These are phyloP conservation scores for Arctium minus DNA, from an alignment of 129 eudicot species.

Conservation along the genomic window DNA sequence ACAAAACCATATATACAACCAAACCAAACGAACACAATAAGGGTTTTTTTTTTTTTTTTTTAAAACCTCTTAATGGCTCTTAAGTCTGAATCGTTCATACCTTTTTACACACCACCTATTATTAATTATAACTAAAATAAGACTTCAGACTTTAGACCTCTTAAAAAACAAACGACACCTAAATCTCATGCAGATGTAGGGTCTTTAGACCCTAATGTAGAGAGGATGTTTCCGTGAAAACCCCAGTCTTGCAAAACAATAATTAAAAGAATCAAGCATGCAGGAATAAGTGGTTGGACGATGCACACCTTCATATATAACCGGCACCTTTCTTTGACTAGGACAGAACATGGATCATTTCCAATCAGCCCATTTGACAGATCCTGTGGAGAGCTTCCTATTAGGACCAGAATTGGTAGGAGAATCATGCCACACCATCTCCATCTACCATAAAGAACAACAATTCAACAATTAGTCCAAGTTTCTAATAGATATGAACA, in stretches of 20 bases:
- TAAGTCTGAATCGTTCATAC: too few species aligned
- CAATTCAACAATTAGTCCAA: slow-evolving; percentile 7
- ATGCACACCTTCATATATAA: slow-evolving; percentile 22
- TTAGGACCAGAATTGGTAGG: slow-evolving; percentile 48
- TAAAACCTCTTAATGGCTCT: too few species aligned
- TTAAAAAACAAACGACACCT: too few species aligned
- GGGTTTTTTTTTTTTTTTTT: too few species aligned
- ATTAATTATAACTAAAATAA: too few species aligned
- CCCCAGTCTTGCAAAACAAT: not conserved
- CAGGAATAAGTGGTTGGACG: not conserved
- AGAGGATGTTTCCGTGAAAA: not conserved
- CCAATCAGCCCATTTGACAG: slow-evolving; percentile 44
- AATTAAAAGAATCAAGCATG: not conserved
- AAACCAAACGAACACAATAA: not conserved
- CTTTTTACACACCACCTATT: too few species aligned
- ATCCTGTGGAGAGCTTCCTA: slow-evolving; percentile 48
- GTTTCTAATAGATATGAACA: not conserved
- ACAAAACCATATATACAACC: too few species aligned
- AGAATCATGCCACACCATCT: slow-evolving; percentile 79
- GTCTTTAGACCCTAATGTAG: not conserved
- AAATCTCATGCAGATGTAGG: not conserved
- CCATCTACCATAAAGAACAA: slow-evolving; percentile 57
- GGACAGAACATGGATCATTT: slow-evolving; percentile 4
- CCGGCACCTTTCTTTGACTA: slow-evolving; percentile 17
- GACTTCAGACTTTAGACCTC: too few species aligned